phyloP scores from a whole-genome alignment of 768 basidiomycete genomes.

The Myochromella boudieri region DNA sequence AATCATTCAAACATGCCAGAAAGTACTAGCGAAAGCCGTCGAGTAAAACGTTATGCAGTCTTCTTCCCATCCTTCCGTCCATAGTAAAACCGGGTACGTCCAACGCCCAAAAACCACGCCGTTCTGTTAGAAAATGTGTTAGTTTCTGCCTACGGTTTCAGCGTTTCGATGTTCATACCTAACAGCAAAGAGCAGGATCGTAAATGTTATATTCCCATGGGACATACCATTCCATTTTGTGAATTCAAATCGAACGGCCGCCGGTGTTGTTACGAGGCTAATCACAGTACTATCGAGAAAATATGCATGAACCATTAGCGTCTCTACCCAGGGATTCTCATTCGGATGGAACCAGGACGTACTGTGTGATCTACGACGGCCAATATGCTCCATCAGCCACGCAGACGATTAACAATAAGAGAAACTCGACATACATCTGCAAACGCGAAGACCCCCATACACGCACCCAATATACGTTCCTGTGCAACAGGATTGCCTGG shows the following conservation, averaged over 20 bases:
- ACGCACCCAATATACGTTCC: slow-evolving; percentile 66
- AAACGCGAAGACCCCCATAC: slow-evolving; percentile 60
- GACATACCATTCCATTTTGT: slow-evolving; percentile 68
- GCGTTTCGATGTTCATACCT: slow-evolving; percentile 50
- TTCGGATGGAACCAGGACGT: too few species aligned
- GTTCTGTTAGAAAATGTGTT: slow-evolving; percentile 10
- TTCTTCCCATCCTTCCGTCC: slow-evolving; percentile 10
- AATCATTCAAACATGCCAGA: too few species aligned
- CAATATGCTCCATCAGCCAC: too few species aligned
- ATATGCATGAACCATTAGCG: too few species aligned
- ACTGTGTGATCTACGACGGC: too few species aligned
- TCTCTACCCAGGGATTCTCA: too few species aligned
- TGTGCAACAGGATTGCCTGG: slow-evolving; percentile 57
- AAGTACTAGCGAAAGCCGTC: too few species aligned
- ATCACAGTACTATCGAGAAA: slow-evolving; percentile 56
- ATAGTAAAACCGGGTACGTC: slow-evolving; percentile 19
- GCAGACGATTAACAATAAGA: too few species aligned
- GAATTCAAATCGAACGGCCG: slow-evolving; percentile 48
- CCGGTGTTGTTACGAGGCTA: slow-evolving; percentile 59
- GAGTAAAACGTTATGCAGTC: too few species aligned
- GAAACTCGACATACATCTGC: slow-evolving; percentile 57
- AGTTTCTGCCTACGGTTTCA: slow-evolving; percentile 1
- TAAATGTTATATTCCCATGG: slow-evolving; percentile 74
- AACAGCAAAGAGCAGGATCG: slow-evolving; percentile 51
- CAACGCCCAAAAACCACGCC: slow-evolving; percentile 22